Base-by-base conservation (phyloP, 164 flowering plant genomes). In the Tetracentron sinense region DNA sequence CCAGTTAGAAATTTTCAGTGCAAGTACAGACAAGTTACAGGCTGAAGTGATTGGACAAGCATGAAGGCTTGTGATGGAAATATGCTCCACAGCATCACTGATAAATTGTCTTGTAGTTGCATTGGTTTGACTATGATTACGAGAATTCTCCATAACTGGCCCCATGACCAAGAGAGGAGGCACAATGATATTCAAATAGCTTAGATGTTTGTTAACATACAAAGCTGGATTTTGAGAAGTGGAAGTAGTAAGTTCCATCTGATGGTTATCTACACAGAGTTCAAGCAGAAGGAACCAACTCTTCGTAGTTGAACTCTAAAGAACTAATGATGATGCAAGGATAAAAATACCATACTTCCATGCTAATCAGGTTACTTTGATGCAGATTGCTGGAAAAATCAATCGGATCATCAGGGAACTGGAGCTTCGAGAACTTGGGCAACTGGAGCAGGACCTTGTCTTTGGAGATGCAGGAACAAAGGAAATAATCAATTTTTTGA, bases 391-490 rank as follows among this genome's bases (percentile, higher is more conserved):
- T 56, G 96, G 91, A 56, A 89, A 91, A 76, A 70, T 94, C 27
- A 91, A 86, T 69, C 68, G 68, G 69, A 68, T 82, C 26, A 94
- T 94, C 56, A 82, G 82, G 72, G 96, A 94, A 16, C 42, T 60
- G 60, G 90, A 78, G 33, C 92, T 94, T 61, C 79, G 89, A 63
- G 99, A 91, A 20, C 76, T 94, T 72, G 99, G 97, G 58, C 93
- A 94, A 62, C 80, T 94, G 61, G 97, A 94, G 75, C 97, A 94
- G 74, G 96, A 88, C 61, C 84, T 94, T 65, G 99, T 89, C 53
- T 94, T 94, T 80, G 99, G 99, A 57, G 96, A 94, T 80, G 96
- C 96, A 10, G 96, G 92, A 72, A 81, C 92, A 49, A 91, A 91
- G 70, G 99, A 94, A 74, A 78, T 94, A 33, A 86, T 91, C 64